Base-by-base conservation (phyloP, 1,284 basidiomycete species). In the Sanguinoderma infundibulare region DNA sequence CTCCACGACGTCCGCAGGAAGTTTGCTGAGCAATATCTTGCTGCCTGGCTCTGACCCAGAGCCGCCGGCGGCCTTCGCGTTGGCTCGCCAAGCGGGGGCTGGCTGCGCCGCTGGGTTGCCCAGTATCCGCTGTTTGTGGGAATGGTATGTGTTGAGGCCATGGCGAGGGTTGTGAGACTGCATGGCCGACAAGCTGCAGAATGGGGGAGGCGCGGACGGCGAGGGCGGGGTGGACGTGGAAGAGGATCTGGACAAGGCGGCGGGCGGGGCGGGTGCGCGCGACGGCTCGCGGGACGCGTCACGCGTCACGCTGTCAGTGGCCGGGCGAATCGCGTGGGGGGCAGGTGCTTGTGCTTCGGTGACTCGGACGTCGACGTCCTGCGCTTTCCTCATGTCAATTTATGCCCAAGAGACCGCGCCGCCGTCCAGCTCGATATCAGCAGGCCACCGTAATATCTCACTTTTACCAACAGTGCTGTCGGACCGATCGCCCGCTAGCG, bases 1-100 rank as follows among this genome's bases (percentile, higher is more conserved):
- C 61, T 90, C 85, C 10, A 78, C 80, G 7, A 92, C 90, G 72
- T 92, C 90, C 35, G 77, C 66, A 1, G 90, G 90, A n/a, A 92
- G 76, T 63, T 79, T 81, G 64, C 85, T 90, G 57, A 92, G 72
- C 47, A 92, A 75, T 20, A 92, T 90, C 72, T 87, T 91, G 74
- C 88, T 90, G 5, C 86, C 88, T n/a, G 61, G 59, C 10, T 72
- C 72, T 3, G 71, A 67, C 9, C 65, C 64, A 32, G 74, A 63
- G 73, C 73, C 53, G 66, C 76, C 61, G 61, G 75, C 63, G 69
- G 67, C 52, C 28, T 79, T 65, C 68, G 72, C 66, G 44, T 77
- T 75, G 44, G 67, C 67, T 42, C 81, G 77, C 88, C 88, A 90
- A 22, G 88, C 86, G 3, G 88, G 89, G 0, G 83, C 75, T 5